A percentile compares a stretch with the other conserved stretches of the same genome.
Conservation (phyloP, 106 monocot species). For the Vanilla planifolia region DNA sequence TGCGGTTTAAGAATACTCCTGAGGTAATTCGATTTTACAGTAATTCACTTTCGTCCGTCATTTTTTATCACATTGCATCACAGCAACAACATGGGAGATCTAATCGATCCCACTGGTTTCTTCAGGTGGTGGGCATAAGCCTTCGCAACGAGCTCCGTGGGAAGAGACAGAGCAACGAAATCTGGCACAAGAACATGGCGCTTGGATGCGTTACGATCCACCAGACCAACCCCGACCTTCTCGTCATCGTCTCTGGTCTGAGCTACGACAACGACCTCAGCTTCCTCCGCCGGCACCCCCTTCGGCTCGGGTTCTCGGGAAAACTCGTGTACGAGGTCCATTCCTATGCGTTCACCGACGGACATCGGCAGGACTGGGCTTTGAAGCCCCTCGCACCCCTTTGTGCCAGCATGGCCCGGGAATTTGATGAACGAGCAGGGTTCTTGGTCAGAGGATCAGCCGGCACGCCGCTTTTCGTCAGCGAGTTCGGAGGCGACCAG, state of each 20-base stretch:
- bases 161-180: conserved; percentile 17
- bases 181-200: conserved; percentile 28
- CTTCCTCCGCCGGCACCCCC: conserved; percentile 19
- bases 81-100: too few species aligned
- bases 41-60: too few species aligned
- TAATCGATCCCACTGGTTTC: not conserved
- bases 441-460: conserved; percentile 11
- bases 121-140: conserved; percentile 54
- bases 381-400: conserved; percentile 9
- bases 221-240: conserved; percentile 36
- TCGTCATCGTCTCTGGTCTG: conserved; percentile 45
- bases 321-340: conserved; percentile 49
- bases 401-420: conserved; percentile 12
- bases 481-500: conserved; percentile 49
- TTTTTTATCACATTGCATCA: too few species aligned
- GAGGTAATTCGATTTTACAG: too few species aligned
- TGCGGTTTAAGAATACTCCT: too few species aligned
- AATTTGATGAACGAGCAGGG: conserved; percentile 27
- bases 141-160: conserved; percentile 41
- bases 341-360: conserved; percentile 41
- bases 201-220: conserved; percentile 31
- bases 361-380: conserved; percentile 29
- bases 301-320: not conserved
- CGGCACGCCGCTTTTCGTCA: conserved; percentile 28
- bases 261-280: conserved; percentile 47